phyloP scores from a whole-genome alignment of 225 moss, liverwort and hornwort genomes.

The Lunularia cruciata region DNA sequence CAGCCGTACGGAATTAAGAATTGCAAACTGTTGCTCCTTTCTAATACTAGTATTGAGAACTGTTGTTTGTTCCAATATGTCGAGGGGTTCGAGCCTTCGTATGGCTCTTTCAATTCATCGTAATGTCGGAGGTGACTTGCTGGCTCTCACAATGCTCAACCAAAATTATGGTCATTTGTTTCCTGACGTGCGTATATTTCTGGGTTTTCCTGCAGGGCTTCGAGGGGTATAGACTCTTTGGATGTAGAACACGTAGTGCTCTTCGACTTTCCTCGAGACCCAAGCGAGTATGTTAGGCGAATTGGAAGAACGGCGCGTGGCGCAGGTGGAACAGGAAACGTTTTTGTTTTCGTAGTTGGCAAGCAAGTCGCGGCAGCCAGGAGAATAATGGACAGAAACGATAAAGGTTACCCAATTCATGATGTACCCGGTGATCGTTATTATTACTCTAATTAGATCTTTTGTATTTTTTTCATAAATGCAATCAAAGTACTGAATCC shows the following conservation, averaged over 20 bases:
- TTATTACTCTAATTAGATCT: constrained; percentile 45
- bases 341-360: constrained; percentile 88
- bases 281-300: constrained; percentile 94
- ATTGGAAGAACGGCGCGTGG: constrained; percentile 95
- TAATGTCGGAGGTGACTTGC: too few species aligned
- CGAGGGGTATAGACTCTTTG: constrained; percentile 91
- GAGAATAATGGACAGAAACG: constrained; percentile 91
- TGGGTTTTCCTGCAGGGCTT: constrained; percentile 81
- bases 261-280: constrained; percentile 94
- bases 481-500: too few species aligned
- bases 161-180: too few species aligned
- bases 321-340: constrained; percentile 95
- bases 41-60: too few species aligned
- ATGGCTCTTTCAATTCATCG: too few species aligned
- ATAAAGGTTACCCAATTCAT: constrained; percentile 91
- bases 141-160: too few species aligned
- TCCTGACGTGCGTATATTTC: too few species aligned
- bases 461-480: neutral
- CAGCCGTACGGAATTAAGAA: too few species aligned
- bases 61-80: too few species aligned
- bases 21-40: too few species aligned
- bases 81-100: too few species aligned
- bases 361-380: constrained; percentile 89
- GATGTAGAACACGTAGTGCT: constrained; percentile 97
- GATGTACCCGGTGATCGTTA: constrained; percentile 79